Conservation (phyloP, 129 eudicot genomes). For the Artemisia tridentata region DNA sequence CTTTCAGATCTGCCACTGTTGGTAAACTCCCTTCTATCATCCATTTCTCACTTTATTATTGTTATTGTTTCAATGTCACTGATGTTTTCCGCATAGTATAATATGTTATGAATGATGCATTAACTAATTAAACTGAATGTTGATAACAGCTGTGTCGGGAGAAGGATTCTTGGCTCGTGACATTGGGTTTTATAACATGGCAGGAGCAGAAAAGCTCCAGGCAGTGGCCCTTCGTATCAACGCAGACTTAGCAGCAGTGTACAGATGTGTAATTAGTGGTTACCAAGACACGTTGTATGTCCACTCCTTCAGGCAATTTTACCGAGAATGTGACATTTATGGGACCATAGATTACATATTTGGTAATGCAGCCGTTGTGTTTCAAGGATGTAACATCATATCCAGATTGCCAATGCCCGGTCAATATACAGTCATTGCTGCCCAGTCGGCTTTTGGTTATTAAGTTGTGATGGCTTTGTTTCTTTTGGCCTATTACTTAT, state of each 20-base stretch:
- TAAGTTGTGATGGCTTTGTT: too few species aligned
- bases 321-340: constrained; percentile 77
- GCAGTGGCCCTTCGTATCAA: constrained; percentile 60
- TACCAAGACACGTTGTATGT: constrained; percentile 82
- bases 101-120: not conserved
- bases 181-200: constrained; percentile 57
- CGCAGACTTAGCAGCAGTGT: constrained; percentile 20
- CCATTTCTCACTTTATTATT: too few species aligned
- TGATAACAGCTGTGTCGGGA: constrained; percentile 66
- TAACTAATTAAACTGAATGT: not conserved
- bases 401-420: constrained; percentile 73
- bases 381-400: constrained; percentile 72
- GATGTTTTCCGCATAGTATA: too few species aligned
- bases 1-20: constrained; percentile 88
- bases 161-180: constrained; percentile 47
- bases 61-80: too few species aligned
- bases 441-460: too few species aligned
- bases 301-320: constrained; percentile 88
- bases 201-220: constrained; percentile 51
- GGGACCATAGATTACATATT: constrained; percentile 90
- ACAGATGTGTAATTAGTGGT: constrained; percentile 33
- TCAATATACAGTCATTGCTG: constrained; percentile 75
- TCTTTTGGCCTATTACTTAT: too few species aligned
- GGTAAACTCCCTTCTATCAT: constrained; percentile 40
- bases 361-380: constrained; percentile 83